Base-by-base conservation (phyloP, 2,329 filamentous ascomycete genomes). In the Trichoderma simmonsii region DNA sequence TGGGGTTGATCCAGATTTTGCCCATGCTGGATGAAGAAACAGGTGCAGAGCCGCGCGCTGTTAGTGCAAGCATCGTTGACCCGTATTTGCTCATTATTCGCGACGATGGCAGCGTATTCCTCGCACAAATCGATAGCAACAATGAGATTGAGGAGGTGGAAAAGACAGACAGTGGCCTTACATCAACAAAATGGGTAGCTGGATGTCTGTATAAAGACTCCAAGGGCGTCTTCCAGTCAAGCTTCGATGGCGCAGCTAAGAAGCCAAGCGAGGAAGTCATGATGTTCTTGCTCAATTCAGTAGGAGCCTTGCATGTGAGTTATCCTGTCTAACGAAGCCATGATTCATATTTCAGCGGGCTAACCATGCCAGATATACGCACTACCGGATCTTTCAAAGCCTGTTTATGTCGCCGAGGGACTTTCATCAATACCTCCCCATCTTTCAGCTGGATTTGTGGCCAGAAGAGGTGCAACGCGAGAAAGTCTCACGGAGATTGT, bases 1-100 rank as follows among this genome's bases (percentile, higher is more conserved):
- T 99, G 72, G 93, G 92, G 12, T 87, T 99, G 68, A 91, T 91
- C 60, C 95, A 98, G 78, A 98, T 99, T 70, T 87, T 98, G 64
- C 94, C 95, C 1, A 94, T 98, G 88, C 89, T 93, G 73, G 96
- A 98, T 77, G 96, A 97, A 77, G 93, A 96, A 75, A 95, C 91
- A 0, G 94, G 92, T 14, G 91, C 89, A 24, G 93, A 97, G 77
- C 91, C 93, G 5, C 88, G 91, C 68, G 91, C 96, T 56, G 84
- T 94, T 60, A 92, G 90, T 77, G 92, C 93, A 48, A 97, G 93
- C 79, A 95, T 98, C 76, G 89, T 89, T 24, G 95, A 98, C 76
- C 94, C 94, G 0, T 98, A 94, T 78, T 82, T 99, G 14, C 84
- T 97, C 2, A 87, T 98, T 15, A 83, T 97, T 24, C 88, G 94